phyloP scores from a whole-genome alignment of 805 yeast genomes.

The Starmerella stigmatis region DNA sequence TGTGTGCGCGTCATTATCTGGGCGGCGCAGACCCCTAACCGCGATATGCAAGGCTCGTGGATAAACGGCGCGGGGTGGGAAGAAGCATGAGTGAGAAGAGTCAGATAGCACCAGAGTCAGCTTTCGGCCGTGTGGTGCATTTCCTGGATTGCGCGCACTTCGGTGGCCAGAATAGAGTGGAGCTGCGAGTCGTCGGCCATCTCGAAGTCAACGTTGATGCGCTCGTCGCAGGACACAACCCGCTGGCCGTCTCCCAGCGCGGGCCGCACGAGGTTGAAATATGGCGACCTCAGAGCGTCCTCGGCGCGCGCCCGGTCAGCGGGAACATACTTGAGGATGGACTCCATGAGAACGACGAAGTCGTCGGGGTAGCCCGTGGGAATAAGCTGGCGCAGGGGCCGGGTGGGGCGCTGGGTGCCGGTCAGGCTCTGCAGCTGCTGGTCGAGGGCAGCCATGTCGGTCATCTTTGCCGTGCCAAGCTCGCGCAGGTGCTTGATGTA shows the following conservation, averaged over 20 bases:
- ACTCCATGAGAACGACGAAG: slow-evolving; percentile 38
- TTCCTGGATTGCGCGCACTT: background rate
- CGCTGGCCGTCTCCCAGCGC: slow-evolving; percentile 13
- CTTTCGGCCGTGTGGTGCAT: too few relatives aligned
- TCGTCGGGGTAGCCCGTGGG: slow-evolving; percentile 8
- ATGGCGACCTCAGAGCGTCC: slow-evolving; percentile 48
- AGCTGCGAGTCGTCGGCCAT: background rate
- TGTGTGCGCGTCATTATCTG: too few relatives aligned
- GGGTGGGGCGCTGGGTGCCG: background rate
- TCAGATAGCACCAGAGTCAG: too few relatives aligned
- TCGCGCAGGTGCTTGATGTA: slow-evolving; percentile 1
- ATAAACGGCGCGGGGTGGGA: too few relatives aligned
- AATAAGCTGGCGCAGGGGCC: slow-evolving; percentile 9
- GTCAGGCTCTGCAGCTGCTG: background rate
- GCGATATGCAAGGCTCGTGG: too few relatives aligned
- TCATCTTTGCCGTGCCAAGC: background rate
- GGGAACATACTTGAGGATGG: slow-evolving; percentile 57
- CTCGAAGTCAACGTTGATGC: slow-evolving; percentile 13
- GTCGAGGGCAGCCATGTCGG: background rate
- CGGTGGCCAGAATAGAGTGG: background rate
- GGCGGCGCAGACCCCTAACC: too few relatives aligned
- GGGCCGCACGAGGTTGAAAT: slow-evolving; percentile 45
- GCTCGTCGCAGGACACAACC: background rate
- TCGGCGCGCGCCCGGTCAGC: slow-evolving; percentile 44
- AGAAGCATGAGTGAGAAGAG: too few relatives aligned